These are phyloP conservation scores for Porogramme epimiltina DNA, from an alignment of 1,284 basidiomycete species.

Conservation along the genomic window DNA sequence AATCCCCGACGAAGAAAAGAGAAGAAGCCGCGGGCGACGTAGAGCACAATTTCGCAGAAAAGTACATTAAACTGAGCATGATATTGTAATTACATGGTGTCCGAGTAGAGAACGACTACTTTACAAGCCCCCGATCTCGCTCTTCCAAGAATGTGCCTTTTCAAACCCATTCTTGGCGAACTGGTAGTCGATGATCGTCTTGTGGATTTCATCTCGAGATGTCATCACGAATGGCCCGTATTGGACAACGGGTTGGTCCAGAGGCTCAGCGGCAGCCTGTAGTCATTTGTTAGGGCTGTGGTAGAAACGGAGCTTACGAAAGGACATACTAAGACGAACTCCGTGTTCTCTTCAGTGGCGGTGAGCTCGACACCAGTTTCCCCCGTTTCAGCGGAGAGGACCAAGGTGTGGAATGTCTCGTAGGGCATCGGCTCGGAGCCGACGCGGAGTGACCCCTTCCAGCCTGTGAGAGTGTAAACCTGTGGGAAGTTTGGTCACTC, in stretches of 20 bases:
- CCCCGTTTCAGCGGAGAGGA: slow-evolving; percentile 57
- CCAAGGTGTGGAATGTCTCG: slow-evolving; percentile 76
- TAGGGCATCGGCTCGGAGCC: slow-evolving; percentile 52
- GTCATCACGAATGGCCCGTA: slow-evolving; percentile 91
- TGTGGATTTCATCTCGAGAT: slow-evolving; percentile 75
- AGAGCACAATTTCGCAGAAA: neutral
- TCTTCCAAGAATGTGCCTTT: slow-evolving; percentile 86
- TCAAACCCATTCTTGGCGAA: slow-evolving; percentile 87
- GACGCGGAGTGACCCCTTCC: slow-evolving; percentile 68
- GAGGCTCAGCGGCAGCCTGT: slow-evolving; percentile 83
- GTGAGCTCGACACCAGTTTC: slow-evolving; percentile 67
- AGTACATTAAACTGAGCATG: neutral
- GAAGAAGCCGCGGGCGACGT: slow-evolving; percentile 20
- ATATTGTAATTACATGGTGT: neutral
- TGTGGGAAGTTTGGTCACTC: neutral
- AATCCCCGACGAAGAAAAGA: slow-evolving; percentile 8
- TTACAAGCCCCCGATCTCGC: slow-evolving; percentile 61
- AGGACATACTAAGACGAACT: slow-evolving; percentile 62
- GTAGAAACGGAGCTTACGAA: neutral
- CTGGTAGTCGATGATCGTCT: slow-evolving; percentile 85
- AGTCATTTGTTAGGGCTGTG: neutral
- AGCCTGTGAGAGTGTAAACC: slow-evolving; percentile 42
- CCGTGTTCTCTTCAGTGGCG: slow-evolving; percentile 60
- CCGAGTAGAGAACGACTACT: too few species aligned
- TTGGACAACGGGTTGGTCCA: slow-evolving; percentile 88